phyloP scores from a whole-genome alignment of 2,329 filamentous ascomycete genomes.

The Aspergillus glaucus region DNA sequence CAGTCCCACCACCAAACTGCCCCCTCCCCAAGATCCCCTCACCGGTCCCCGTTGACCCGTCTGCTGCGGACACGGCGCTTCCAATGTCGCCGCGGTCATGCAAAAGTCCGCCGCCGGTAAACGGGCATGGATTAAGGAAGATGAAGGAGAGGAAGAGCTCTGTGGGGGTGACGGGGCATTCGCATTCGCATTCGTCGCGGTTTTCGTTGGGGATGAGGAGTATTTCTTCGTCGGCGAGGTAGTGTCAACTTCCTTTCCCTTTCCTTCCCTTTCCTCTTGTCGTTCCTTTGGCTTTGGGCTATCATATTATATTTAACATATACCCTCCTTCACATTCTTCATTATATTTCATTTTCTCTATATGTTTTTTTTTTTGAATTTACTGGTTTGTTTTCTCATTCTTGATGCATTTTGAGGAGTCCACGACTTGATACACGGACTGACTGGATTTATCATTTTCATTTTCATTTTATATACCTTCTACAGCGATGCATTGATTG shows the following conservation, averaged over 20 bases:
- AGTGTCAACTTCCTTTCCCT: neutral
- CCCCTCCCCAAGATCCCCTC: conserved; percentile 29
- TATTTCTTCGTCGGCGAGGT: neutral
- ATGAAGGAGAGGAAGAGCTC: neutral
- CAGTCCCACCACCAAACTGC: conserved; percentile 27
- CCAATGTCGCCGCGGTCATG: too few relatives aligned
- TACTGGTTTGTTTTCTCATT: neutral
- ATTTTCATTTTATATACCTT: neutral
- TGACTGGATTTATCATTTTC: neutral
- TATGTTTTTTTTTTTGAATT: neutral
- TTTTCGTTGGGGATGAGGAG: neutral
- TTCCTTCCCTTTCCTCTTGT: neutral
- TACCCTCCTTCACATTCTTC: neutral
- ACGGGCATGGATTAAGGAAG: neutral
- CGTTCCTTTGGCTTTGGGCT: neutral
- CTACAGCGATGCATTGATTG: neutral
- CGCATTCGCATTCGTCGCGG: neutral
- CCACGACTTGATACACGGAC: neutral
- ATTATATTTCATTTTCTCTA: neutral
- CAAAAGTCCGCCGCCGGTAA: too few relatives aligned
- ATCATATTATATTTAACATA: neutral
- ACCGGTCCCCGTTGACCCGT: conserved; percentile 5
- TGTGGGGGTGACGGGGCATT: neutral
- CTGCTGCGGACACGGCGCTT: neutral
- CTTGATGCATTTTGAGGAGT: neutral